Evolutionary conservation across 768 basidiomycete genomes (phyloP), one percentile per base, ranked within the genome.

Genomic region (Pisolithus tinctorius): DNA sequence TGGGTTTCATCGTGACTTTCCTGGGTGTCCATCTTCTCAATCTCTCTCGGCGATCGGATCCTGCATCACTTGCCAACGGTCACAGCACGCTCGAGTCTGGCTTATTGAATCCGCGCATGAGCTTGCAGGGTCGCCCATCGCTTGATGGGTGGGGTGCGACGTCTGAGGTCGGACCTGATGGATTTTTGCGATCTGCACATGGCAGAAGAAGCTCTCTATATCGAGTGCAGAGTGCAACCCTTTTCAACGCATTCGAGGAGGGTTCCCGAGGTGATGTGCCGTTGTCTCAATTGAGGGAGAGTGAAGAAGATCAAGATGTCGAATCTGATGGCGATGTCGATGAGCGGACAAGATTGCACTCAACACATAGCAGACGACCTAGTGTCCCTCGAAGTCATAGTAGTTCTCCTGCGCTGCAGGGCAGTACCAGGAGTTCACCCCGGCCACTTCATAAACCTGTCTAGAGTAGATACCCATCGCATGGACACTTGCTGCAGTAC

Each of bases 1-100:
- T 83, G 46, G 96, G 96, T 41, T 95, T 98, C 69, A 72, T 86
- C 59, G 82, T 91, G 60, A 99, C 92, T 47, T 98, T 96, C 74
- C 79, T 96, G 55, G 96, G 96, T 34, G 96, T 99, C n/a, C 90
- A 96, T 69, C 79, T 96, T 38, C 82, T 96, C 60, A 90, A 92
- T 67, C 63, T 89, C 55, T 90, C 90, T 3, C 84, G 88, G 23
- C 70, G 71, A 47, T 70, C 81, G 0, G 76, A 81, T 25, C 69
- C 71, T 3, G 65, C 74, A 6, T 69, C 73, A 48, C 70, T 70
- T 25, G 60, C 68, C 9, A 66, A 66, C 30, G 70, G 67, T 47
- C 81, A 81, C 63, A 71, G 77, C 11, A 65, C 82, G 4, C 74
- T 89, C 44, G 83, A 87, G 63, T 69, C 76, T 38, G 84, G 83